Evolutionary conservation across 495 filamentous ascomycete genomes (phyloP).

Genomic region (Parmelia sp.): DNA sequence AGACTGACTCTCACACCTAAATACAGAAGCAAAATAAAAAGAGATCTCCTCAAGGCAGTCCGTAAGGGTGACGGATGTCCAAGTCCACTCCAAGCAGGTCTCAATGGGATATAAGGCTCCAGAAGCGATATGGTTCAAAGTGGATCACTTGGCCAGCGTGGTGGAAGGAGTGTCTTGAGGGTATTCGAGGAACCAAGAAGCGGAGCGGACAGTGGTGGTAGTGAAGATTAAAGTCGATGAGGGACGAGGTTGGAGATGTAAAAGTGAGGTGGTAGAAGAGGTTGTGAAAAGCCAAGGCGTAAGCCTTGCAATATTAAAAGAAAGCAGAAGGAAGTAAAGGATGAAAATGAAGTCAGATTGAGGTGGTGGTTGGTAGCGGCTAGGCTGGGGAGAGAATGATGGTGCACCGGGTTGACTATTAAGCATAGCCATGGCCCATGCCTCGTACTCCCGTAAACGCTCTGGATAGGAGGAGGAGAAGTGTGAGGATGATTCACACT

Average conservation of each 20-base stretch:
- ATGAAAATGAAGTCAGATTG: slow-evolving; percentile 11
- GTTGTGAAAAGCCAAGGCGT: slow-evolving; percentile 1
- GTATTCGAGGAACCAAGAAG: background rate
- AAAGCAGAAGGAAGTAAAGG: slow-evolving; percentile 2
- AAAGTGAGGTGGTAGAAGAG: background rate
- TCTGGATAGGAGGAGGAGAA: background rate
- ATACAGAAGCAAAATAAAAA: slow-evolving; percentile 18
- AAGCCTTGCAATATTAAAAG: slow-evolving; percentile 8
- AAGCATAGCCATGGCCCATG: background rate
- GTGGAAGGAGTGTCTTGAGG: slow-evolving; percentile 8
- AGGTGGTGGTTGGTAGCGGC: slow-evolving; percentile 13
- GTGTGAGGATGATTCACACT: background rate
- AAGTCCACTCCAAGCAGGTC: slow-evolving; percentile 1
- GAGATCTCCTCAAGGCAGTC: slow-evolving; percentile 10
- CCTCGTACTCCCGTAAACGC: background rate
- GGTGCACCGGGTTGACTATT: slow-evolving; percentile 9
- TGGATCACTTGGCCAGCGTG: background rate
- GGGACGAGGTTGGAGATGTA: background rate
- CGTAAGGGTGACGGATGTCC: slow-evolving; percentile 14
- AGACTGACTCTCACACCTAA: slow-evolving; percentile 4
- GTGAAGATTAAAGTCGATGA: background rate
- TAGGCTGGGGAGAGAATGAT: slow-evolving; percentile 10
- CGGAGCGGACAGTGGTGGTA: background rate
- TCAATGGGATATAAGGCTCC: background rate
- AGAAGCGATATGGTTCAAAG: background rate